Percentiles rank a stretch among this genome's conserved stretches.
phyloP scores from a whole-genome alignment of 2,329 filamentous ascomycete species.

The Alternaria sp. region DNA sequence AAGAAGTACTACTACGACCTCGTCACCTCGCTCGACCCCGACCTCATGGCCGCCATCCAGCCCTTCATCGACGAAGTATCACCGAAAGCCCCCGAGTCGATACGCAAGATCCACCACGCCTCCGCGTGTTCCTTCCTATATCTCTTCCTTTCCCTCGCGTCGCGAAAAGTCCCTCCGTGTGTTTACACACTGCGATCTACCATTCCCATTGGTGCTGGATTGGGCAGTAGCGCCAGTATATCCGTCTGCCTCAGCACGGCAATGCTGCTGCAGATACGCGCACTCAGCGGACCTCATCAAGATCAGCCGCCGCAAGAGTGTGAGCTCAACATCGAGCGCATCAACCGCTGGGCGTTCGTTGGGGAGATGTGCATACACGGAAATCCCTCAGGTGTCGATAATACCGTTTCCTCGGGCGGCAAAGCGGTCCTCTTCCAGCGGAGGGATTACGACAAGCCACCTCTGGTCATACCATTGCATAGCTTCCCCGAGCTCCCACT shows the following conservation, averaged over 20 bases:
- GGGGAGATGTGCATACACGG: constrained; percentile 97
- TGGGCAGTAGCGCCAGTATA: constrained; percentile 94
- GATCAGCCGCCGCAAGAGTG: constrained; percentile 89
- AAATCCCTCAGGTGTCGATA: constrained; percentile 95
- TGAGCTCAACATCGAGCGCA: constrained; percentile 88
- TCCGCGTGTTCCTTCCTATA: constrained; percentile 90
- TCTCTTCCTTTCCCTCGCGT: constrained; percentile 86
- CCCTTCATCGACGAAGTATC: constrained; percentile 80
- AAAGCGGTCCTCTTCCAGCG: constrained; percentile 93
- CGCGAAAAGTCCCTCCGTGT: constrained; percentile 77
- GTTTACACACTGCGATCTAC: constrained; percentile 92
- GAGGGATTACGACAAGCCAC: constrained; percentile 76
- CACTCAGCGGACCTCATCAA: constrained; percentile 86
- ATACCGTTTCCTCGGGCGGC: constrained; percentile 91
- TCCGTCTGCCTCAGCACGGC: constrained; percentile 86
- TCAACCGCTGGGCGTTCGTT: constrained; percentile 98
- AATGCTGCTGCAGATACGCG: constrained; percentile 84
- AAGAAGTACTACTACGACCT: constrained; percentile 96
- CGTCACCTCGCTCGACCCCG: constrained; percentile 77
- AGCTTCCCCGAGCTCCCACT: constrained; percentile 92
- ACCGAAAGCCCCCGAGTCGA: constrained; percentile 66
- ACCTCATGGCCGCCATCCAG: constrained; percentile 79
- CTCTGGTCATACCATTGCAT: constrained; percentile 76
- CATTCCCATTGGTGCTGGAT: constrained; percentile 87
- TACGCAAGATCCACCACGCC: constrained; percentile 82